Evolutionary conservation across 2,329 filamentous ascomycete species (phyloP).

Genomic region (Diplodia mutila): DNA sequence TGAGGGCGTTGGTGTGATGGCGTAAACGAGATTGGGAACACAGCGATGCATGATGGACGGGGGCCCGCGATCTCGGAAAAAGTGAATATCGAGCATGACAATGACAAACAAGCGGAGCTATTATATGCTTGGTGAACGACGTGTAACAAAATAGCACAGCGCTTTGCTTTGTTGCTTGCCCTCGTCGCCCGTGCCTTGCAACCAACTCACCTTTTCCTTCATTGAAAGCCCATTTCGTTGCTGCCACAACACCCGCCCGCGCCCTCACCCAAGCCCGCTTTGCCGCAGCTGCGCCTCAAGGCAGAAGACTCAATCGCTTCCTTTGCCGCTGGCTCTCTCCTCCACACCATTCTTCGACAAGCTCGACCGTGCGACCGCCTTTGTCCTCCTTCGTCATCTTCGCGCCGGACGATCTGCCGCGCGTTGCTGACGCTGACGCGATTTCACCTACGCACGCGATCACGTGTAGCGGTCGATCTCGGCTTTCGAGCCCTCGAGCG

Average conservation of each 20-base stretch:
- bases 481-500: not conserved
- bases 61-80: not conserved
- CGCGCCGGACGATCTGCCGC: not conserved
- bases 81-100: not conserved
- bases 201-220: not conserved
- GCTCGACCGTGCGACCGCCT: not conserved
- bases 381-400: not conserved
- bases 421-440: not conserved
- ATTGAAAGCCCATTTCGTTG: not conserved
- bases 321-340: not conserved
- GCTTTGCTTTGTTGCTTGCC: not conserved
- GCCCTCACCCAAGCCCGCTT: not conserved
- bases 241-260: not conserved
- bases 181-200: not conserved
- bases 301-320: not conserved
- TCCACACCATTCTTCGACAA: not conserved
- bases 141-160: not conserved
- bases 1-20: not conserved
- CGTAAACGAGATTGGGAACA: not conserved
- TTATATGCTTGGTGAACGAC: not conserved
- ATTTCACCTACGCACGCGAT: slow-evolving; percentile 1
- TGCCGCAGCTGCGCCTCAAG: not conserved
- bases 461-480: slow-evolving; percentile 6
- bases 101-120: not conserved
- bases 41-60: not conserved